Evolutionary conservation across 2,329 filamentous ascomycete genomes (phyloP).

Genomic region (Sphaerulina vaccinii): DNA sequence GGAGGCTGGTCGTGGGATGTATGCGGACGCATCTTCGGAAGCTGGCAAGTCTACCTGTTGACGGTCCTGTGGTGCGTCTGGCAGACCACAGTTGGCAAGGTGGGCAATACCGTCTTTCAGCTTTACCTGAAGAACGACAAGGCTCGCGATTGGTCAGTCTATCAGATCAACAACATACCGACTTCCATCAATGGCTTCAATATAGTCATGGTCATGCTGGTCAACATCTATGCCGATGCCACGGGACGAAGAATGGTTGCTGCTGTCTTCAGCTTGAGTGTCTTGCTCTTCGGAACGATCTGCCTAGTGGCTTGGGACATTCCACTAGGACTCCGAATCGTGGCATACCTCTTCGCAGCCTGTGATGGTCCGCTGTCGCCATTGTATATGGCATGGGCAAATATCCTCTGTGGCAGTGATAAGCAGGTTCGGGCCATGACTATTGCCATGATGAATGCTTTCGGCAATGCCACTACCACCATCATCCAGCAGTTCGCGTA

Average conservation of each 20-base stretch:
- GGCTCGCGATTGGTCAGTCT: conserved; percentile 15
- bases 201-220: conserved; percentile 17
- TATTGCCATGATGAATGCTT: conserved; percentile 41
- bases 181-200: conserved; percentile 21
- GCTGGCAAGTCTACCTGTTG: conserved; percentile 21
- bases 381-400: conserved; percentile 41
- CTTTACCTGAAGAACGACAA: conserved; percentile 19
- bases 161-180: conserved; percentile 22
- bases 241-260: conserved; percentile 38
- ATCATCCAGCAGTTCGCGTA: conserved; percentile 24
- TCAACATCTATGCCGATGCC: conserved; percentile 33
- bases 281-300: conserved; percentile 14
- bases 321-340: conserved; percentile 34
- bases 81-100: conserved; percentile 22
- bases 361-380: conserved; percentile 40
- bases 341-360: conserved; percentile 40
- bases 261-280: conserved; percentile 34
- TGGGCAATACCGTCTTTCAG: conserved; percentile 22
- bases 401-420: conserved; percentile 38
- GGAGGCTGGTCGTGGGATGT: conserved; percentile 17
- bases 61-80: conserved; percentile 19
- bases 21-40: conserved; percentile 5
- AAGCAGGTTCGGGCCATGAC: conserved; percentile 39
- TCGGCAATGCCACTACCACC: conserved; percentile 29
- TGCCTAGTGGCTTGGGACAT: conserved; percentile 21